Evolutionary conservation across 2,329 filamentous ascomycete species (phyloP).

Genomic region (Ascocoryne sarcoides): DNA sequence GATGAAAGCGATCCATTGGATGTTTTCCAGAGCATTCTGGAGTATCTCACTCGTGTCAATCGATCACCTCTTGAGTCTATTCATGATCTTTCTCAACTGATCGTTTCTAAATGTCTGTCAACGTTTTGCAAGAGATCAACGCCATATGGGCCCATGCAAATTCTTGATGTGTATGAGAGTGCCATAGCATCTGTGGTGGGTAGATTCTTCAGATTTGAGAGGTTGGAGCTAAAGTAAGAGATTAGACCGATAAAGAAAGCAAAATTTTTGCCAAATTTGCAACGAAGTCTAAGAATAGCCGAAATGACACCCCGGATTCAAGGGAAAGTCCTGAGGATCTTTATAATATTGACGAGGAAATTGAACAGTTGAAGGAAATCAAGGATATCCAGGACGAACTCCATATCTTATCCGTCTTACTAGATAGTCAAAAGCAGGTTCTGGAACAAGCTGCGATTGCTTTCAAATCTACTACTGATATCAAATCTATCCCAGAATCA

Average conservation of each 20-base stretch:
- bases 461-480: background rate
- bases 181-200: constrained; percentile 9
- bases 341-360: constrained; percentile 7
- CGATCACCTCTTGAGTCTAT: constrained; percentile 5
- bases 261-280: constrained; percentile 4
- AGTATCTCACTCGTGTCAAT: constrained; percentile 2
- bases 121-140: constrained; percentile 4
- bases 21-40: constrained; percentile 6
- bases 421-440: constrained; percentile 7
- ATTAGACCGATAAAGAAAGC: constrained; percentile 8
- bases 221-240: background rate
- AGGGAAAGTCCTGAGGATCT: background rate
- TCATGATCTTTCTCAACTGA: constrained; percentile 6
- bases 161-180: constrained; percentile 10
- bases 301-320: background rate
- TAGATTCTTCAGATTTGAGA: background rate
- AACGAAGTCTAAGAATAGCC: background rate
- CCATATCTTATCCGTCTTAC: constrained; percentile 7
- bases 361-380: constrained; percentile 8
- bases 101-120: constrained; percentile 6
- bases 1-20: constrained; percentile 4
- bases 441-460: constrained; percentile 5
- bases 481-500: no score
- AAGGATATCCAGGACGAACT: constrained; percentile 18
- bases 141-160: constrained; percentile 8